Base-by-base conservation (phyloP, 139 green algal genomes). In the Picochlorum sp. region DNA sequence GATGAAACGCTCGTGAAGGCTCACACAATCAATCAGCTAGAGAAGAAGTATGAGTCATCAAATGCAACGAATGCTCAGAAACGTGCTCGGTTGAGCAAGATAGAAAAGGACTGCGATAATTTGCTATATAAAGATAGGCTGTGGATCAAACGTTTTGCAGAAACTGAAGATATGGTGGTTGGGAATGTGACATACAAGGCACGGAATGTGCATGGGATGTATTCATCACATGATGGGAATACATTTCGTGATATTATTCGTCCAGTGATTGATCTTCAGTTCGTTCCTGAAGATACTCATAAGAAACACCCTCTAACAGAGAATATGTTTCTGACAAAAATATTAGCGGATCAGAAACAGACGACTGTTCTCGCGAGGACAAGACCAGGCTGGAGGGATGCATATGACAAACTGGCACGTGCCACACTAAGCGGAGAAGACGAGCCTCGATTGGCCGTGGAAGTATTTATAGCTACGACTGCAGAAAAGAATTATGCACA, bases 391-490 rank as follows among this genome's bases (percentile, higher is more conserved):
- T 54, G 47, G 47, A 21, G n/a, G n/a, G 18, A 54, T 21, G 47
- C 47, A 13, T 54, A 54, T 54, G 47, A 54, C 11, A 54, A 13
- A 26, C 47, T 54, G 16, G 69, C 87, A 64, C 69, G 73, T 2
- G 52, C 57, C 3, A 75, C 77, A 38, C 58, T 89, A 18, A 37
- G 60, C 4, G 83, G 74, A n/a, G 71, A 84, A 49, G 16, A 56
- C 16, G 72, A 74, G n/a, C 8, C 26, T 11, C 56, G 62, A 62
- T 52, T 59, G 46, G 60, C 79, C 45, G 90, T 85, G 58, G 83
- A 92, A 28, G 80, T 88, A 20, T 94, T 84, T 58, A 83, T 96
- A 18, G 94, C 86, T 75, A 96, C 89, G 0, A 56, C 61, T 13
- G 89, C 88, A 1, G 84, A 92, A 69, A 75, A 77, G 10, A 71